Evolutionary conservation across 2,329 filamentous ascomycete species (phyloP).

Genomic region (Ampelomyces quisqualis): DNA sequence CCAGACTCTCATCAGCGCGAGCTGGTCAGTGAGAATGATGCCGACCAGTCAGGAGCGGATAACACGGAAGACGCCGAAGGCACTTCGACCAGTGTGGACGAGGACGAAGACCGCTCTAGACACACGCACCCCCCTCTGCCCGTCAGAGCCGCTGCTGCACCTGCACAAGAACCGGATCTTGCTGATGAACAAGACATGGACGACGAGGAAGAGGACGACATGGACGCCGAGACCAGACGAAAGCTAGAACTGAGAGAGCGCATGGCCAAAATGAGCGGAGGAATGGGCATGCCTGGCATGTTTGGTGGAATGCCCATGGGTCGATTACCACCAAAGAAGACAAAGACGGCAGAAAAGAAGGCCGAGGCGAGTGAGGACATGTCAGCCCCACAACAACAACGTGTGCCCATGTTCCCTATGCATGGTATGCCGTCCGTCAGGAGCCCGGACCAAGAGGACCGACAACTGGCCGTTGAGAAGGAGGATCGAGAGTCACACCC

Average conservation of each 20-base stretch:
- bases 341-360: conserved; percentile 47
- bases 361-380: conserved; percentile 40
- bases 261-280: conserved; percentile 98
- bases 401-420: conserved; percentile 61
- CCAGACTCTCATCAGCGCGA: conserved; percentile 50
- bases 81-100: conserved; percentile 69
- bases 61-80: conserved; percentile 64
- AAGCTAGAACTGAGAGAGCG: conserved; percentile 86
- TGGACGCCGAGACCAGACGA: conserved; percentile 82
- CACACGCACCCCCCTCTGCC: conserved; percentile 19
- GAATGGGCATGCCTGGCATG: conserved; percentile 96
- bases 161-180: conserved; percentile 47
- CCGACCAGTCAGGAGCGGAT: conserved; percentile 64
- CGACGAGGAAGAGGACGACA: conserved; percentile 69
- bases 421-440: conserved; percentile 66
- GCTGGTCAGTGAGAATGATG: conserved; percentile 63
- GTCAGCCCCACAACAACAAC: conserved; percentile 40
- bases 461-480: conserved; percentile 51
- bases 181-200: conserved; percentile 56
- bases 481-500: conserved; percentile 50
- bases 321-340: conserved; percentile 51
- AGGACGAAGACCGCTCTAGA: conserved; percentile 62
- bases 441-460: conserved; percentile 52
- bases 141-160: conserved; percentile 42
- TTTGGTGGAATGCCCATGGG: conserved; percentile 70